A percentile compares a stretch with the other conserved stretches of the same genome.
Conservation (phyloP, 1,284 basidiomycete species). For the Austroboletus niveus region DNA sequence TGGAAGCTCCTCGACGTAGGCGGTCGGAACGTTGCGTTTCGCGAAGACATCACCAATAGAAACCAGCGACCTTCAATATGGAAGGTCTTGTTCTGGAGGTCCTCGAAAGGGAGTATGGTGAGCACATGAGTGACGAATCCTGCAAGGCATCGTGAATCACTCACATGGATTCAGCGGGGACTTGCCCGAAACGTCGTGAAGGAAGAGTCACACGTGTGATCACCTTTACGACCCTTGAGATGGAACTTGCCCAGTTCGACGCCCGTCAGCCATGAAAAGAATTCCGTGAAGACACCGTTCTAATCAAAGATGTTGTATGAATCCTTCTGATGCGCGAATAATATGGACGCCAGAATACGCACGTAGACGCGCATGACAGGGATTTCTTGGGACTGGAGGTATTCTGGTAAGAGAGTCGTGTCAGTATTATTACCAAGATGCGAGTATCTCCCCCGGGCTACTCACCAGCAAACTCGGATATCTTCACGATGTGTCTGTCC, state of each 20-base stretch:
- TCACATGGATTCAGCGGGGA: background rate
- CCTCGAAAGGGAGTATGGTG: slow-evolving; percentile 26
- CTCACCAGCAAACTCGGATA: slow-evolving; percentile 29
- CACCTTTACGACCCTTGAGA: slow-evolving; percentile 27
- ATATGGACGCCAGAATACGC: slow-evolving; percentile 15
- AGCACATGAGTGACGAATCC: slow-evolving; percentile 38
- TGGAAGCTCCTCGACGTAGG: slow-evolving; percentile 26
- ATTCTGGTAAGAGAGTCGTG: slow-evolving; percentile 14
- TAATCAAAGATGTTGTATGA: slow-evolving; percentile 6
- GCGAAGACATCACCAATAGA: slow-evolving; percentile 27
- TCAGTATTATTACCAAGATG: background rate
- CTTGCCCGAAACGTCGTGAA: slow-evolving; percentile 36
- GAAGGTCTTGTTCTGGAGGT: slow-evolving; percentile 33
- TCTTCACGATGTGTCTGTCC: slow-evolving; percentile 23
- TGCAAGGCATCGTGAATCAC: background rate
- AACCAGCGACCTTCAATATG: slow-evolving; percentile 33
- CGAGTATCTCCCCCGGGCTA: background rate
- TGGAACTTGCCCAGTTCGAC: slow-evolving; percentile 31
- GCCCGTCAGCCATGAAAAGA: slow-evolving; percentile 22
- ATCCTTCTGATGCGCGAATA: background rate
- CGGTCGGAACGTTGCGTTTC: slow-evolving; percentile 19
- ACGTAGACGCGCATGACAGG: slow-evolving; percentile 35
- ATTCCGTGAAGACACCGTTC: slow-evolving; percentile 30
- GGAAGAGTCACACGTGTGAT: slow-evolving; percentile 29
- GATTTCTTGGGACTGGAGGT: slow-evolving; percentile 34